Evolutionary conservation across 1,284 basidiomycete species (phyloP).

Genomic region (Malassezia psittaci): DNA sequence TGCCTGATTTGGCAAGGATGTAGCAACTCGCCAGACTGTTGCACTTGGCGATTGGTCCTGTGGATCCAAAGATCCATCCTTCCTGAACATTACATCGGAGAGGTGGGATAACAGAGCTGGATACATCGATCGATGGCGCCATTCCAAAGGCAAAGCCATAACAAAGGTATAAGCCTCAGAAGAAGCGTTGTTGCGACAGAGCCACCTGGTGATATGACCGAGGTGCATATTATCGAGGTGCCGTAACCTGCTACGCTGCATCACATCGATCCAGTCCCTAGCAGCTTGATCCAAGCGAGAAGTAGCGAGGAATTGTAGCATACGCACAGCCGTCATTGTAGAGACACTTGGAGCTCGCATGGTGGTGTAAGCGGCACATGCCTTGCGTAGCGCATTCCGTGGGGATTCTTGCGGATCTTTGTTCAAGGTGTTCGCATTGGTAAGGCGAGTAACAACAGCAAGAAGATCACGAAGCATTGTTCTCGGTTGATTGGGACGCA

Average conservation of each 20-base stretch:
- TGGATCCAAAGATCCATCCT: too few relatives aligned
- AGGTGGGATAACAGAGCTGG: conserved; percentile 20
- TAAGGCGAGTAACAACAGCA: not conserved
- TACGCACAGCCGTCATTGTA: conserved; percentile 7
- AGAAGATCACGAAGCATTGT: conserved; percentile 20
- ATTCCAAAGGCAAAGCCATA: conserved; percentile 10
- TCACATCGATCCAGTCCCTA: conserved; percentile 10
- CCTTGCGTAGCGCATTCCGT: conserved; percentile 11
- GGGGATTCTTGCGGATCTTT: conserved; percentile 2
- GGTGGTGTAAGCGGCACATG: conserved; percentile 9
- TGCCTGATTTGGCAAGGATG: conserved; percentile 4
- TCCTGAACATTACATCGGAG: conserved; percentile 11
- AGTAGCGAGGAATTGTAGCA: conserved; percentile 19
- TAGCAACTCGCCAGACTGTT: conserved; percentile 19
- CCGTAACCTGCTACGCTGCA: conserved; percentile 11
- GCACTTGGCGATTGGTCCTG: not conserved
- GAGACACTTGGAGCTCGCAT: not conserved
- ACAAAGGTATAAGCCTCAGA: conserved; percentile 20
- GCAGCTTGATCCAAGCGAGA: conserved; percentile 18
- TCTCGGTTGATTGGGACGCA: conserved; percentile 24
- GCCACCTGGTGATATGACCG: conserved; percentile 9
- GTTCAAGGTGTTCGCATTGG: not conserved
- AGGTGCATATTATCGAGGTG: conserved; percentile 1
- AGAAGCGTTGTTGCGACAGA: conserved; percentile 17
- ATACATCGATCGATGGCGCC: conserved; percentile 23